Evolutionary conservation across 768 basidiomycete genomes (phyloP), one percentile per base, ranked within the genome.

Genomic region (Lactifluus volemus): DNA sequence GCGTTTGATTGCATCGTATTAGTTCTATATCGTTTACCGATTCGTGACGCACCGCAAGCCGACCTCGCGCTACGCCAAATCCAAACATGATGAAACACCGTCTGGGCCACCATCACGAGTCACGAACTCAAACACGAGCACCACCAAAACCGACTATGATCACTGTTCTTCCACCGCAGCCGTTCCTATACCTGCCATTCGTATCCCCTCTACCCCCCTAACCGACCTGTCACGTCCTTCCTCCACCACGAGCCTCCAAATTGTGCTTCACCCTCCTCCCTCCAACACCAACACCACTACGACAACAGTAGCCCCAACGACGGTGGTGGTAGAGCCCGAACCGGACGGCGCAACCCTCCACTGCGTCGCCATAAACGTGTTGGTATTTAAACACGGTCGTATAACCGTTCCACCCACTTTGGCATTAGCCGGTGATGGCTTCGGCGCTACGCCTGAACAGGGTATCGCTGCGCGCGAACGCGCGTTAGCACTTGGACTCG

Each of bases 321-420:
- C 25, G 25, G 25, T 32, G 1, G 50, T 54, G n/a, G 55, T 44
- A 0, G 32, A 67, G 32, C 71, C 73, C 17, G 81, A 82, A 65
- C 72, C 74, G 0, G 85, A 86, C 63, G 85, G 83, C 45, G 79
- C 79, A 1, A 73, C 73, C 34, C 70, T 87, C 6, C 81, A 90
- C 70, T 86, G 86, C 61, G 68, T 89, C 61, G 76, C 79, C 52
- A 72, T 91, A 58, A 83, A 83, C 30, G 82, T 81, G 55, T 58
- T 81, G 25, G 88, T 85, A 68, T 88, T 83, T 78, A 91, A 90
- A 70, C 68, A 79, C 29, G 84, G 83, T 0, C 79, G 88, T 1
- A 84, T 90, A 62, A 89, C 86, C 19, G 78, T 89, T 56, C 88
- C 88, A 2, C 89, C 89, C 12, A 75, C 77, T 3, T 60, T 91